These are phyloP conservation scores for Silene vulgaris DNA, from an alignment of 179 eudicot genomes.

Conservation along the genomic window DNA sequence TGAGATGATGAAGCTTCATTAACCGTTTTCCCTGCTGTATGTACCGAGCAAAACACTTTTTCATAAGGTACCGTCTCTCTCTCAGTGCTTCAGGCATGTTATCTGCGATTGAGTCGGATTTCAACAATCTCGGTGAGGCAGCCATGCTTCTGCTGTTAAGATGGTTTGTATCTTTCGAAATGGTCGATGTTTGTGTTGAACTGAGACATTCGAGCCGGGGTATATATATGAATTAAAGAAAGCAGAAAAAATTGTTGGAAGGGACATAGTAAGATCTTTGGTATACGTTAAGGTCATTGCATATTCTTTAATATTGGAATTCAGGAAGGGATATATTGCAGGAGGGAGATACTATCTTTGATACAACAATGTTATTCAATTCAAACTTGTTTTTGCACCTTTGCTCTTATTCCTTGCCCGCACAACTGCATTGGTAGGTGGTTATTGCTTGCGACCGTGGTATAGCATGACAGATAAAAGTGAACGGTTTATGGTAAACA, in stretches of 20 bases:
- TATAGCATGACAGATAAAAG: too few relatives aligned
- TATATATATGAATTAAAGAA: conserved; percentile 16
- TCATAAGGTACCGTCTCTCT: conserved; percentile 64
- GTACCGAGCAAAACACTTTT: conserved; percentile 65
- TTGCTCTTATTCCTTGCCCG: conserved; percentile 28
- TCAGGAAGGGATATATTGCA: conserved; percentile 41
- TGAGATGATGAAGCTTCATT: conserved; percentile 62
- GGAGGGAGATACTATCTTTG: conserved; percentile 21
- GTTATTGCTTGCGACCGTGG: too few relatives aligned
- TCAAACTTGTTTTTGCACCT: neutral
- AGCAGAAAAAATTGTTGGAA: neutral
- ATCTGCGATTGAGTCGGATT: conserved; percentile 48
- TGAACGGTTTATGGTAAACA: too few relatives aligned
- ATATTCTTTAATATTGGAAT: conserved; percentile 35
- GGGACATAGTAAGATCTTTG: neutral
- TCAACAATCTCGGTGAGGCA: conserved; percentile 37
- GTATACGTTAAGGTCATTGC: conserved; percentile 16
- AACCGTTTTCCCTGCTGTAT: conserved; percentile 61
- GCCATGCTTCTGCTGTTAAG: conserved; percentile 30
- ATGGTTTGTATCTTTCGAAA: conserved; percentile 1
- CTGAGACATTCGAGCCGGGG: neutral
- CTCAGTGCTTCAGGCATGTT: conserved; percentile 73
- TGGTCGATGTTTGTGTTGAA: conserved; percentile 8
- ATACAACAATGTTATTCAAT: conserved; percentile 7
- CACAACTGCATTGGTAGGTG: neutral